Base-by-base conservation (phyloP, 176 grass and related monocot species). In the Oryza glumipatula region DNA sequence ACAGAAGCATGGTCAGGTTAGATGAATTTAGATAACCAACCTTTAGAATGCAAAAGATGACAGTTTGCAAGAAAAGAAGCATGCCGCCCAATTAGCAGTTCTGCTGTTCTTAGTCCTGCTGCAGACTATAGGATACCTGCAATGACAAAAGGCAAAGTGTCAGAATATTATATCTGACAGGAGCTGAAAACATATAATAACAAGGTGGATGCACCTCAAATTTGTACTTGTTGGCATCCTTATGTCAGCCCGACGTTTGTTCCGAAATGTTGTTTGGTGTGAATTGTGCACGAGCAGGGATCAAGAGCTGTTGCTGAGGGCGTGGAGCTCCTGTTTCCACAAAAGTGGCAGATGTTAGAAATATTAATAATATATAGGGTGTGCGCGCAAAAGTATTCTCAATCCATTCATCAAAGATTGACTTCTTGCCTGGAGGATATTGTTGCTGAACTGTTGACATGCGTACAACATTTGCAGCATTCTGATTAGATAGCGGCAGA, bases 21-120 rank as follows among this genome's bases (percentile, higher is more conserved):
- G 33, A 81, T 12, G 5, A 68, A 61, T 13, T 54, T 22, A 63
- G 63, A 32, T 28, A 63, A 65, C 81, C 19, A 75, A 90, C 91
- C 91, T 90, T 86, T 88, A 90, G 82, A 85, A 87, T 82, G 82
- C 33, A 80, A 90, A 93, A 85, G 91, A 82, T 72, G 70, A 90
- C 61, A 85, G 77, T 81, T 93, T 85, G 91, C 91, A 93, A 90
- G 91, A 87, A 77, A 90, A 93, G 88, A 93, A 90, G 76, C 91
- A 66, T 65, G 91, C 77, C 77, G 43, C 88, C 65, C 88, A 87
- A 87, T 84, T 90, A 88, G 91, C 88, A 87, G 81, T 84, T 44
- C 4, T 87, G 73, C 88, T 87, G 82, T 87, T 90, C 88, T 93
- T 90, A 79, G 84, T 93, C 91, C 91, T 92, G 84, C 91, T 93